Evolutionary conservation across 2,329 filamentous ascomycete species (phyloP).

Genomic region (Aschersonia sp.): DNA sequence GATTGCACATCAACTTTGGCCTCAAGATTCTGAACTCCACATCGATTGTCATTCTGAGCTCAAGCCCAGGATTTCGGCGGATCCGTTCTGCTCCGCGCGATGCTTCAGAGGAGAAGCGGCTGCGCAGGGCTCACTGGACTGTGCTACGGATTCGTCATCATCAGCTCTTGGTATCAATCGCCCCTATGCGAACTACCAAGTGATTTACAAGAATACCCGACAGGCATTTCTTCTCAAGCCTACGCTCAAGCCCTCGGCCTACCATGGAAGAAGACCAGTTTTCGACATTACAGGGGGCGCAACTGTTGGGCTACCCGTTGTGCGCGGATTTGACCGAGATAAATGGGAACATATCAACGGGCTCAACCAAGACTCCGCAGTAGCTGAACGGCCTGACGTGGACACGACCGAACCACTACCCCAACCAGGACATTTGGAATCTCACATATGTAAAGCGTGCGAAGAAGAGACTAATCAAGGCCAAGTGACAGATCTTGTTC

Average conservation of each 20-base stretch:
- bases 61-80: constrained; percentile 31
- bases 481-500: constrained; percentile 71
- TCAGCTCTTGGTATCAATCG: constrained; percentile 28
- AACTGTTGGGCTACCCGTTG: constrained; percentile 73
- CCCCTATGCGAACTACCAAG: constrained; percentile 60
- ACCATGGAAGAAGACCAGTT: constrained; percentile 70
- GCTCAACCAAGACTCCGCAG: neutral
- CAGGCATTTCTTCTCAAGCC: constrained; percentile 71
- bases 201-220: constrained; percentile 66
- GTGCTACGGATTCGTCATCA: constrained; percentile 13
- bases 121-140: constrained; percentile 33
- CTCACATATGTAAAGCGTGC: constrained; percentile 38
- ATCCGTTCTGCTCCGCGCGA: constrained; percentile 44
- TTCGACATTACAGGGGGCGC: constrained; percentile 73
- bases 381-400: neutral
- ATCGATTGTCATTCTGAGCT: constrained; percentile 7
- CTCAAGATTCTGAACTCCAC: constrained; percentile 28
- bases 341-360: constrained; percentile 62
- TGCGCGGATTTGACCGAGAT: constrained; percentile 72
- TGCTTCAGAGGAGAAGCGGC: constrained; percentile 47
- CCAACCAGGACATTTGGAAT: neutral
- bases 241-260: constrained; percentile 68
- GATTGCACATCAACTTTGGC: constrained; percentile 73
- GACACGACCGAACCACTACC: neutral
- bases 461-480: constrained; percentile 46